Evolutionary conservation across 805 yeast genomes (phyloP).

Genomic region (Metschnikowia santaceciliae): DNA sequence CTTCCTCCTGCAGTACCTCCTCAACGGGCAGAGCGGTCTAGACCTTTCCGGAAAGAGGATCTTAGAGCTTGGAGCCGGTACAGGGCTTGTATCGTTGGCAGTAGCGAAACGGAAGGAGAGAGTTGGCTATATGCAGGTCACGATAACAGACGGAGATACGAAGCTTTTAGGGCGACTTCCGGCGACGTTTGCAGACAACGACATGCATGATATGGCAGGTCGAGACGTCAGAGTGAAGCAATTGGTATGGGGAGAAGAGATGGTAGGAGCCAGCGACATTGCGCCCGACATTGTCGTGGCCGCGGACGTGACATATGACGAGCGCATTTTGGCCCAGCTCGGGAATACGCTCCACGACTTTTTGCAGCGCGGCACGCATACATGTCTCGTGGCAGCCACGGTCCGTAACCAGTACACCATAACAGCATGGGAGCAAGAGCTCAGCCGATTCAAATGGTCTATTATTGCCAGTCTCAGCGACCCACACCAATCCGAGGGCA

Average conservation of each 20-base stretch:
- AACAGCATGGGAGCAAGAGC: slow-evolving; percentile 27
- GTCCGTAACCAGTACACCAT: slow-evolving; percentile 51
- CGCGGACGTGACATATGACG: slow-evolving; percentile 87
- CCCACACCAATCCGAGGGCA: slow-evolving; percentile 9
- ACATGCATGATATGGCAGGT: slow-evolving; percentile 8
- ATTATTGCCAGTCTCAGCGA: slow-evolving; percentile 2
- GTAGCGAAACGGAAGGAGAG: slow-evolving; percentile 25
- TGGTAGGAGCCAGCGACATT: slow-evolving; percentile 23
- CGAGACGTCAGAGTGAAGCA: slow-evolving; percentile 25
- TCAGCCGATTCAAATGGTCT: slow-evolving; percentile 12
- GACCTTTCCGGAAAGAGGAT: slow-evolving; percentile 30
- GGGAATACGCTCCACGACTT: slow-evolving; percentile 45
- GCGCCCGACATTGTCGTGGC: slow-evolving; percentile 57
- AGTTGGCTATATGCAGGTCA: slow-evolving; percentile 24
- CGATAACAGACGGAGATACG: slow-evolving; percentile 67
- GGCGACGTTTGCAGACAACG: slow-evolving; percentile 46
- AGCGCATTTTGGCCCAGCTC: slow-evolving; percentile 52
- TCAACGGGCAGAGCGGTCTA: slow-evolving; percentile 5
- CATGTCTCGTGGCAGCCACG: slow-evolving; percentile 66
- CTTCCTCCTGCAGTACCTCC: slow-evolving; percentile 53
- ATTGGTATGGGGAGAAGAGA: slow-evolving; percentile 52
- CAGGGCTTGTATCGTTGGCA: slow-evolving; percentile 70
- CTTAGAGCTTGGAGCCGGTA: slow-evolving; percentile 84
- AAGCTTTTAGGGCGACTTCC: slow-evolving; percentile 46
- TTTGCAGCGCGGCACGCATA: slow-evolving; percentile 22